These are phyloP conservation scores for Nigrograna mackinnonii DNA, from an alignment of 2,329 filamentous ascomycete genomes.

Conservation along the genomic window DNA sequence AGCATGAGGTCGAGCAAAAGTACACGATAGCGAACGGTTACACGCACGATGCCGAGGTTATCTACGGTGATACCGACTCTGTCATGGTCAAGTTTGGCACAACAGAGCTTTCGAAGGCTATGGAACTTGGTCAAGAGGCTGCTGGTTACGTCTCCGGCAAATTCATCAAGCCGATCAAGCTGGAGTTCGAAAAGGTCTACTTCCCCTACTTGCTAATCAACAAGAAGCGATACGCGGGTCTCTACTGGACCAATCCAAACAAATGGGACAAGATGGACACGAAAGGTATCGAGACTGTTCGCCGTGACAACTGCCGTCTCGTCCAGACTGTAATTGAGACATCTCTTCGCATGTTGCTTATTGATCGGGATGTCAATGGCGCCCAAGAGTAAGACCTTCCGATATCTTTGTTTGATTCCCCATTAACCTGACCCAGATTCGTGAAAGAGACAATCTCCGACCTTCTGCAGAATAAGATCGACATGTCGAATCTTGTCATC, in stretches of 20 bases:
- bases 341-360: slow-evolving; percentile 91
- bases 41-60: slow-evolving; percentile 90
- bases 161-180: slow-evolving; percentile 95
- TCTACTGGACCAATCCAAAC: slow-evolving; percentile 93
- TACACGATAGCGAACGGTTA: slow-evolving; percentile 96
- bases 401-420: background rate
- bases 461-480: slow-evolving; percentile 93
- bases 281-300: slow-evolving; percentile 97
- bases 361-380: slow-evolving; percentile 85
- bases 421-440: slow-evolving; percentile 62
- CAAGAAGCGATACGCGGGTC: slow-evolving; percentile 98
- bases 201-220: slow-evolving; percentile 98
- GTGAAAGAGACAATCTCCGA: slow-evolving; percentile 97
- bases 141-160: slow-evolving; percentile 86
- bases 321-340: slow-evolving; percentile 98
- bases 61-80: slow-evolving; percentile 98
- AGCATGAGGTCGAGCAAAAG: slow-evolving; percentile 86
- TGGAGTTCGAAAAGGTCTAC: slow-evolving; percentile 99
- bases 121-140: slow-evolving; percentile 95
- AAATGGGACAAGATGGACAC: slow-evolving; percentile 99
- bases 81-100: slow-evolving; percentile 99
- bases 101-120: slow-evolving; percentile 80
- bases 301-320: slow-evolving; percentile 91
- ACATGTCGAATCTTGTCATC: slow-evolving; percentile 99
- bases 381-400: slow-evolving; percentile 79